Conservation (phyloP, 768 basidiomycete genomes). For the Leccinum sublutescens region DNA sequence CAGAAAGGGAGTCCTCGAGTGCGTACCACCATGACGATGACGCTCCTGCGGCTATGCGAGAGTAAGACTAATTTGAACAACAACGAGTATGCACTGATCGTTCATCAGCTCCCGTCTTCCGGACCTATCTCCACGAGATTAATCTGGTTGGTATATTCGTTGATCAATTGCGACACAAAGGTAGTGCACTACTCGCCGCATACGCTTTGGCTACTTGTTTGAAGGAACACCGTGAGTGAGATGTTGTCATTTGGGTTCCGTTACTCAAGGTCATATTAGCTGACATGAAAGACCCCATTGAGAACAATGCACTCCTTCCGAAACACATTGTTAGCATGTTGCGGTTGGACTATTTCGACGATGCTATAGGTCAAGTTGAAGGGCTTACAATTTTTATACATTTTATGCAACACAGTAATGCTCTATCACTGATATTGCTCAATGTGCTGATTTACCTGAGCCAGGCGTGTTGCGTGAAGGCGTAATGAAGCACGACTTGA, state of each 20-base stretch:
- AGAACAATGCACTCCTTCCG: conserved; percentile 1
- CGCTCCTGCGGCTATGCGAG: conserved; percentile 21
- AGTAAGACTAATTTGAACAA: conserved; percentile 5
- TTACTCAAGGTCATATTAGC: conserved; percentile 2
- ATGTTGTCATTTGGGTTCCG: background rate
- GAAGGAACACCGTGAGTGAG: conserved; percentile 11
- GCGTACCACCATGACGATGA: conserved; percentile 25
- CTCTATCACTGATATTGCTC: background rate
- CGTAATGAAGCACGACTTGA: conserved; percentile 17
- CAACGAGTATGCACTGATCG: background rate
- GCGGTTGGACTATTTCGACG: conserved; percentile 24
- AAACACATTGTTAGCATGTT: conserved; percentile 20
- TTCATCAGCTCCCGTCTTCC: conserved; percentile 8
- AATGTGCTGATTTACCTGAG: background rate
- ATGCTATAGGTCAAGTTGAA: conserved; percentile 23
- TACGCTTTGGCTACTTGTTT: conserved; percentile 22
- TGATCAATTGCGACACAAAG: conserved; percentile 15
- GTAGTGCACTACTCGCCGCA: conserved; percentile 19
- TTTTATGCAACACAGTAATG: conserved; percentile 20
- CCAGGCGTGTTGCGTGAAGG: conserved; percentile 14
- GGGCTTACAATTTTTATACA: conserved; percentile 25
- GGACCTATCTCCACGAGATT: conserved; percentile 9
- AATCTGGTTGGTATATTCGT: conserved; percentile 11
- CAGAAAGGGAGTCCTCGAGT: conserved; percentile 4
- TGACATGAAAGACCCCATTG: conserved; percentile 13